Base-by-base conservation (phyloP, 306 rosid genomes). In the Cucumis sativus region DNA sequence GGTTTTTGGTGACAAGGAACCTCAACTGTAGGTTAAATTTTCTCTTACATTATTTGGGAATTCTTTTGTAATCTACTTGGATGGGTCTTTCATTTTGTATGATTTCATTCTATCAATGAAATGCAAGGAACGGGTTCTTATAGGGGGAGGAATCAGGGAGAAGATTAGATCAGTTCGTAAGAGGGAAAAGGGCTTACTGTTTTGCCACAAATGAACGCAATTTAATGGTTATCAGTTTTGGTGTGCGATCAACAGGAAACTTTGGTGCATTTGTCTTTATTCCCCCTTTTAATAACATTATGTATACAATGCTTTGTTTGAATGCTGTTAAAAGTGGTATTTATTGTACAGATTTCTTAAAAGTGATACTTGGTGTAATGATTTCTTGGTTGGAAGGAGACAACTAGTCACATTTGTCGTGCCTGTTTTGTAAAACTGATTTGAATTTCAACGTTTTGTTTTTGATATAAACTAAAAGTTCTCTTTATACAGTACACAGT, bases 401-500 rank as follows among this genome's bases (percentile, higher is more conserved):
- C 49, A 43, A 43, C 49, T 43, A 21, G 21, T 68, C 49, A 68
- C 39, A 12, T 43, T 69, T 13, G 12, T 35, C 37, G 13, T 18
- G 37, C 23, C 23, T 47, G 28, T 43, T 15, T 51, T 30, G 61
- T 16, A 25, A 72, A 72, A 17, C 21, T 23, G 8, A 51, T 74
- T 51, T 73, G 25, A 73, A 49, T 20, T 16, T 74, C 62, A 30
- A 51, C 15, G 1, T 11, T 74, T 74, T 16, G 23, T 49, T 18
- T 74, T 5, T 51, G 62, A 28, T 20, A 35, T 40, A 60, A 16
- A 55, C 40, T 77, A 56, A 74, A 6, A 15, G 33, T 63, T 54
- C 9, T 56, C 62, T 69, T 80, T 79, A 21, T 81, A 45, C 86
- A 88, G 89, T 88, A 88, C 80, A 86, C 89, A 0, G 87, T 84